phyloP scores from a whole-genome alignment of 495 filamentous ascomycete genomes.

The Penicillium goetzii region DNA sequence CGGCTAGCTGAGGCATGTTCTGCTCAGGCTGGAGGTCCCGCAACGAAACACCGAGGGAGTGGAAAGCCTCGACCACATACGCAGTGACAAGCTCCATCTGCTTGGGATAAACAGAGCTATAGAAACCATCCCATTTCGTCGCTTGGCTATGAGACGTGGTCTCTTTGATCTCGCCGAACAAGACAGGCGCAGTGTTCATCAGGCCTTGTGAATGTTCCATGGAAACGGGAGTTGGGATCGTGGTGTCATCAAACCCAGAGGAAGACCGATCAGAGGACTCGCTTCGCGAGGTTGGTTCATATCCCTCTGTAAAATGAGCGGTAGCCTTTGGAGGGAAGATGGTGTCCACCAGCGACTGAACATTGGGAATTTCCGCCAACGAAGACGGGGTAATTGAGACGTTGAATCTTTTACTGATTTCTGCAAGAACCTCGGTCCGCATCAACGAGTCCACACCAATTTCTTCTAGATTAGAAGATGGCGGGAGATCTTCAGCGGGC shows the following conservation, averaged over 20 bases:
- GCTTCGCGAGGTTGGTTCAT: background rate
- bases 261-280: background rate
- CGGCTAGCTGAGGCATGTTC: background rate
- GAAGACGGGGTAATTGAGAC: background rate
- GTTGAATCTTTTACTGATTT: background rate
- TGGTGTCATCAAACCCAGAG: background rate
- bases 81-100: slow-evolving; percentile 42
- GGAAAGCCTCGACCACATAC: slow-evolving; percentile 49
- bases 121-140: background rate
- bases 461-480: background rate
- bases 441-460: background rate
- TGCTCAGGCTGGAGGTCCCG: background rate
- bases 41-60: slow-evolving; percentile 36
- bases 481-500: background rate
- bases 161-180: background rate
- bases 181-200: background rate
- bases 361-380: background rate
- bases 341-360: background rate
- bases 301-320: background rate
- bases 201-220: background rate
- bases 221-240: background rate
- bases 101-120: slow-evolving; percentile 26
- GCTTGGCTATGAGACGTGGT: background rate
- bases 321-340: background rate
- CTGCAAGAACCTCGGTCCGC: background rate